Conservation (phyloP, 371 early-diverging fungal species). For the Cladochytrium tenue region DNA sequence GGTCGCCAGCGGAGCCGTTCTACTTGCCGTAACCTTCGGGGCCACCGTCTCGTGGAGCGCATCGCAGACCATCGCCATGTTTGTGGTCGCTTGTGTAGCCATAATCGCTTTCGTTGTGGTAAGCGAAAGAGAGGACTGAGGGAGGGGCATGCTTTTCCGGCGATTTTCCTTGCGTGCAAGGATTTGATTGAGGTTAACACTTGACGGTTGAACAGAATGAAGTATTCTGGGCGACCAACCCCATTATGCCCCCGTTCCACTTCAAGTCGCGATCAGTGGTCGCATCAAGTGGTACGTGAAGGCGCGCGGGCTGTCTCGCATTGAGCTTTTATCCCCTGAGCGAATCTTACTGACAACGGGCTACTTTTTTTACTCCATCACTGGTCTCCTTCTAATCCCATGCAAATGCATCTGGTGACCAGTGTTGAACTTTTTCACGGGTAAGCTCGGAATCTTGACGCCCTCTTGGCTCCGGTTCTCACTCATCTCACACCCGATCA, state of each 20-base stretch:
- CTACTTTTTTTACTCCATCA: no score
- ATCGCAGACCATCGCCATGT: background rate
- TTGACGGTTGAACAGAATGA: background rate
- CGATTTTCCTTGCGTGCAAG: no score
- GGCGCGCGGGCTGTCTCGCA: background rate
- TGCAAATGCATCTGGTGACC: no score
- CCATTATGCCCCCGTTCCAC: slow-evolving; percentile 3
- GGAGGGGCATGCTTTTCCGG: no score
- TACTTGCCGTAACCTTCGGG: slow-evolving; percentile 4
- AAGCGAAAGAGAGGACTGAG: background rate
- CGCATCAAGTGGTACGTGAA: background rate
- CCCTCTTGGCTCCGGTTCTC: background rate
- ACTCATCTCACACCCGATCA: background rate
- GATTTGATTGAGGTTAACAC: background rate
- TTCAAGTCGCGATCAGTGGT: slow-evolving; percentile 1
- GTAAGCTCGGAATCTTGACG: no score
- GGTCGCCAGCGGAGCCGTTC: background rate
- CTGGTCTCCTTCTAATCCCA: no score
- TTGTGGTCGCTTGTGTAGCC: background rate
- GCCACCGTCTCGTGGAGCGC: background rate
- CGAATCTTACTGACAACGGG: no score
- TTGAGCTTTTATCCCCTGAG: no score
- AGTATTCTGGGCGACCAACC: background rate
- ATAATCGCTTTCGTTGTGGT: background rate
- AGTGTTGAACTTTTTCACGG: background rate